Conservation (phyloP, 805 yeast genomes). For the Zygoascus ofunaensis region DNA sequence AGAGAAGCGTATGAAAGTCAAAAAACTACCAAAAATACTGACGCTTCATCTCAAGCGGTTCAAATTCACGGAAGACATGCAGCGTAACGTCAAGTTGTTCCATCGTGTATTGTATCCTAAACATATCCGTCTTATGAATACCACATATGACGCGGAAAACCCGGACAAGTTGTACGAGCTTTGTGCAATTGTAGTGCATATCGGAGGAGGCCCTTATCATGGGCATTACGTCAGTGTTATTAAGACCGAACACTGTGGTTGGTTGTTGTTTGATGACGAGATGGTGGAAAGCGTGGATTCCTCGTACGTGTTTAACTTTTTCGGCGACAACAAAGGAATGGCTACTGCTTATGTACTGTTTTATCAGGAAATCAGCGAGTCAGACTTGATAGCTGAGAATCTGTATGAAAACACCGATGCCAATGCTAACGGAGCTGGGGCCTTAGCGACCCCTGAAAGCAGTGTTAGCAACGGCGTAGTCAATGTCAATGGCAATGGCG, state of each 20-base stretch:
- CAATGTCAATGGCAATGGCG: not conserved
- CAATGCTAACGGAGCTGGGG: constrained; percentile 3
- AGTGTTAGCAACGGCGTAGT: not conserved
- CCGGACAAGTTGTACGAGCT: constrained; percentile 65
- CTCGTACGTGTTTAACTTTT: constrained; percentile 69
- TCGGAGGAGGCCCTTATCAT: constrained; percentile 97
- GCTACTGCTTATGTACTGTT: constrained; percentile 89
- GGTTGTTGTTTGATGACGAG: constrained; percentile 94
- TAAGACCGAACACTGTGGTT: constrained; percentile 66
- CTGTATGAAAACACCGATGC: constrained; percentile 23
- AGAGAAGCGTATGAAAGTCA: constrained; percentile 75
- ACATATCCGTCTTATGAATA: constrained; percentile 53
- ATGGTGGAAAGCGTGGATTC: constrained; percentile 85
- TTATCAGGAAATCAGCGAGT: constrained; percentile 45
- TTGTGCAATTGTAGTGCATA: constrained; percentile 80
- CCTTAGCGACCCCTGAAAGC: no score
- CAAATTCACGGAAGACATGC: constrained; percentile 77
- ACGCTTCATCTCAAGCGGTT: constrained; percentile 85
- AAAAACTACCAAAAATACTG: constrained; percentile 64
- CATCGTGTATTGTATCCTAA: constrained; percentile 77
- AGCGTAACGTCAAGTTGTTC: constrained; percentile 75
- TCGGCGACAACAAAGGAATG: constrained; percentile 80
- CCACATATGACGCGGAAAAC: constrained; percentile 46
- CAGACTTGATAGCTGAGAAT: constrained; percentile 20
- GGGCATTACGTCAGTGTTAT: constrained; percentile 91